Percentiles rank a stretch among this genome's conserved stretches.
Evolutionary conservation across 2,329 filamentous ascomycete species (phyloP).

Genomic region (Botryosphaeria dothidea): DNA sequence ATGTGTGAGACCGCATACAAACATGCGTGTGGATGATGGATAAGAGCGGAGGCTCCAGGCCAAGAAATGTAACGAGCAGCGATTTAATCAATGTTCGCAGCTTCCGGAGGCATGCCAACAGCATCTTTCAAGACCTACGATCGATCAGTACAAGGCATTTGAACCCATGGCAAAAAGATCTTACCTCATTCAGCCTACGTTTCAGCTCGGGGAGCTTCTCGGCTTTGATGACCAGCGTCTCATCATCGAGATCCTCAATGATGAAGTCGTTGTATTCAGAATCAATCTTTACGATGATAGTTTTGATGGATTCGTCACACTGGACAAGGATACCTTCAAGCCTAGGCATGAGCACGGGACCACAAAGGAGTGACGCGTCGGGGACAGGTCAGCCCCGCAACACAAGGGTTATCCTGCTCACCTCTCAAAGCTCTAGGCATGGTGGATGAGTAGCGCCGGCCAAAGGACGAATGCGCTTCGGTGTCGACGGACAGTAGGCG

Average conservation of each 20-base stretch:
- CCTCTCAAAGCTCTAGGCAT: conserved; percentile 63
- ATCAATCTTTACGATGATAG: conserved; percentile 79
- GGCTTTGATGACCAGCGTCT: conserved; percentile 73
- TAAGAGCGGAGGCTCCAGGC: background rate
- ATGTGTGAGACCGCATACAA: too few relatives aligned
- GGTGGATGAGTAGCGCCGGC: background rate
- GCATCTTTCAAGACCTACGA: conserved; percentile 38
- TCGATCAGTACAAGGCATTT: background rate
- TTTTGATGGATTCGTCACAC: conserved; percentile 85
- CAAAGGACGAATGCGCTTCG: background rate
- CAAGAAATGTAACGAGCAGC: background rate
- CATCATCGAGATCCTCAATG: conserved; percentile 77
- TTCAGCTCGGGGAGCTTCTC: conserved; percentile 71
- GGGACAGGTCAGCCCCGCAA: conserved; percentile 1
- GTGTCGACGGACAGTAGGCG: background rate
- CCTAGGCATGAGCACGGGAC: background rate
- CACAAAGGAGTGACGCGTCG: background rate
- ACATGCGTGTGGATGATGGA: too few relatives aligned
- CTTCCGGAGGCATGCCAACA: conserved; percentile 27
- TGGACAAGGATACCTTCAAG: conserved; percentile 69
- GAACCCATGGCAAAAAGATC: conserved; percentile 10
- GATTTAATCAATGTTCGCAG: background rate
- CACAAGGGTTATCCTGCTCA: conserved; percentile 29
- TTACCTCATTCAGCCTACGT: conserved; percentile 66
- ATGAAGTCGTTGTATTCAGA: conserved; percentile 68